phyloP scores from a whole-genome alignment of 2,329 filamentous ascomycete species.

The Penicillium janthinellum region DNA sequence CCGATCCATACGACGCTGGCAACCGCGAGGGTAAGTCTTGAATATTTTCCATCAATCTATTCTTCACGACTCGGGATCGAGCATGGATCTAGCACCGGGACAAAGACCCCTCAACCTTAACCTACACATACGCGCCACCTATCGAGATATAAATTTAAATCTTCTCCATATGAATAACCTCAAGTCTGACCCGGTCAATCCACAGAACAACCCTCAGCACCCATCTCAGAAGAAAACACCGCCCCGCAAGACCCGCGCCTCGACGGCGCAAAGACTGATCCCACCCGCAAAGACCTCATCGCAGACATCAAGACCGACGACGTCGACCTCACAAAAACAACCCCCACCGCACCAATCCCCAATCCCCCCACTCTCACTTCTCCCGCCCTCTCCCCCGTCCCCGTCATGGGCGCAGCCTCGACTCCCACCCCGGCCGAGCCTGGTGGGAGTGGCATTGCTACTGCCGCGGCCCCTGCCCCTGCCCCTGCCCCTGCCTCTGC shows the following conservation, averaged over 20 bases:
- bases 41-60: not conserved
- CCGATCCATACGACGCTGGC: conserved; percentile 77
- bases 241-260: conserved; percentile 20
- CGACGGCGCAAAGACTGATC: conserved; percentile 7
- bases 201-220: conserved; percentile 34
- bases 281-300: not conserved
- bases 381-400: not conserved
- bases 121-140: not conserved
- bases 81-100: not conserved
- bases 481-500: too few species aligned
- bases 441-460: not conserved
- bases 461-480: too few species aligned
- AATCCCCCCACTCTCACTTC: not conserved
- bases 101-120: not conserved
- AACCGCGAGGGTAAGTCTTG: conserved; percentile 62
- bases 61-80: too few species aligned
- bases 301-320: not conserved
- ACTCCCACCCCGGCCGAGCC: not conserved
- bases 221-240: conserved; percentile 24
- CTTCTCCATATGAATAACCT: too few species aligned
- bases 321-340: not conserved
- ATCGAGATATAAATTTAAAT: not conserved
- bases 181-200: not conserved
- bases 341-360: not conserved
- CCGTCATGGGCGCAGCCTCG: not conserved